phyloP scores from a whole-genome alignment of 208 protist genomes.

The Trichomonas vaginalis region DNA sequence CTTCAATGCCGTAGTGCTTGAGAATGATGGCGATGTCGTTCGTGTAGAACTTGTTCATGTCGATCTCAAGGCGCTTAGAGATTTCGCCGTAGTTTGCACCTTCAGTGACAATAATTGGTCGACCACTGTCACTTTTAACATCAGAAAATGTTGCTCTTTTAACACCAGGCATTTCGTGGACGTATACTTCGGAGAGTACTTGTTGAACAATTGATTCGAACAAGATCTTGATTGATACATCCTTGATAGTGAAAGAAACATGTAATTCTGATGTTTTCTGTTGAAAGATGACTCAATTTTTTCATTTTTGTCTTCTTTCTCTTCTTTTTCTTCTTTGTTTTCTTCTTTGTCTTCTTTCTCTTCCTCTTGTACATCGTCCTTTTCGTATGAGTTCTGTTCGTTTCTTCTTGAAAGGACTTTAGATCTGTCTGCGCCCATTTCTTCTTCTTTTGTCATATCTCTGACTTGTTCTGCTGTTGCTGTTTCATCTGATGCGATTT shows the following conservation, averaged over 20 bases:
- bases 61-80: neutral
- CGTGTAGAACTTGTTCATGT: conserved; percentile 26
- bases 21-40: conserved; percentile 43
- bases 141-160: neutral
- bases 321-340: conserved; percentile 14
- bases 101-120: neutral
- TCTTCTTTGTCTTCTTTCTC: conserved; percentile 16
- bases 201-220: neutral
- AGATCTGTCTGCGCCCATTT: neutral
- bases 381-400: conserved; percentile 17
- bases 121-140: neutral
- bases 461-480: neutral
- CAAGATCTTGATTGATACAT: neutral
- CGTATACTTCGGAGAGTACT: neutral
- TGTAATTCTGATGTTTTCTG: neutral
- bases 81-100: conserved; percentile 20
- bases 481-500: neutral
- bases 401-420: neutral
- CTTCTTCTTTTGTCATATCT: neutral
- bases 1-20: conserved; percentile 48
- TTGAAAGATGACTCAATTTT: neutral
- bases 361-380: neutral
- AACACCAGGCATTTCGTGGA: neutral
- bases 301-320: neutral
- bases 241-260: neutral